Conservation (phyloP, 139 green algal species). For the Eudorina sp. region DNA sequence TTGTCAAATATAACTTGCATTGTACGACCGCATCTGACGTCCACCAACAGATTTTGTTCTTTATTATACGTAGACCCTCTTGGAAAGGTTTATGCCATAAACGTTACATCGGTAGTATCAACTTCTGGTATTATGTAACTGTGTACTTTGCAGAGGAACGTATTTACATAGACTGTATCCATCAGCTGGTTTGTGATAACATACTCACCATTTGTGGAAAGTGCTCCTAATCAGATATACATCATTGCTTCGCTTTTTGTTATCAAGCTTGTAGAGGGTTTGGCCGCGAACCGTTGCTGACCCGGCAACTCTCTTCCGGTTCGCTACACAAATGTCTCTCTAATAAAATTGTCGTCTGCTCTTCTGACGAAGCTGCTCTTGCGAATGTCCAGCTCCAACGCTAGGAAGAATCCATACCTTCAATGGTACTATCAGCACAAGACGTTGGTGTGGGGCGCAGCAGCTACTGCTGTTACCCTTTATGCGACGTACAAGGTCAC, state of each 20-base stretch:
- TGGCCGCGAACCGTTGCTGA: not conserved
- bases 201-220: too few species aligned
- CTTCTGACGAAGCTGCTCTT: not conserved
- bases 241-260: not conserved
- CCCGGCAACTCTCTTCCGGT: not conserved
- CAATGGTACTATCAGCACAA: slow-evolving; percentile 40
- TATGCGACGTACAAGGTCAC: slow-evolving; percentile 23
- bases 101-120: too few species aligned
- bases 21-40: too few species aligned
- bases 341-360: not conserved
- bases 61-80: too few species aligned
- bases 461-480: not conserved
- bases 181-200: too few species aligned
- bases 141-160: too few species aligned
- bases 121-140: too few species aligned
- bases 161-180: too few species aligned
- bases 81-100: too few species aligned
- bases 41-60: too few species aligned
- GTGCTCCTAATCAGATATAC: not conserved
- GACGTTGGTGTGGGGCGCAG: slow-evolving; percentile 17
- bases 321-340: not conserved
- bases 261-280: too few species aligned
- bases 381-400: not conserved
- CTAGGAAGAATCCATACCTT: not conserved
- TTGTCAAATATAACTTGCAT: too few species aligned